Percentiles rank a stretch among this genome's conserved stretches.
These are phyloP conservation scores for Dryas octopetala DNA, from an alignment of 306 rosid species.

Conservation along the genomic window DNA sequence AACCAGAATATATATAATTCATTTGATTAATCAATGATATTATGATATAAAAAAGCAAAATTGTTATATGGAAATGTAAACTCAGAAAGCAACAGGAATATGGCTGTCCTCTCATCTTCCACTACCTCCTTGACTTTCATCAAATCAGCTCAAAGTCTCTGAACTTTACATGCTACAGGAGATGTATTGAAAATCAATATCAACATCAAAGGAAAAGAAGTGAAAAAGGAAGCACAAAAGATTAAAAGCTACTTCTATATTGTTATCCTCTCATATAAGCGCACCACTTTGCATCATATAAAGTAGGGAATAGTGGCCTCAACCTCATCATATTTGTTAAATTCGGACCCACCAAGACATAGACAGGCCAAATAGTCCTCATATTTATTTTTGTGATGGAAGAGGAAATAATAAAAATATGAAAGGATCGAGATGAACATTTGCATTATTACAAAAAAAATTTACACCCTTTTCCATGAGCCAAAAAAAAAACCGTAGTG, in stretches of 20 bases:
- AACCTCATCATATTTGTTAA: background rate
- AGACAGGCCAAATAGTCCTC: background rate
- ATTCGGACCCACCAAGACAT: background rate
- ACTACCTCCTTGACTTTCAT: background rate
- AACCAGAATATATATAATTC: background rate
- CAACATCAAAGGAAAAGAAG: background rate
- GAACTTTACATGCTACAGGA: background rate
- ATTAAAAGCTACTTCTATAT: background rate
- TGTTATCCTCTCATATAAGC: background rate
- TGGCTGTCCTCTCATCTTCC: slow-evolving; percentile 1
- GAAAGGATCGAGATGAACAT: too few species aligned
- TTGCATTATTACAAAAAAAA: too few species aligned
- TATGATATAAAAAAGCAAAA: background rate
- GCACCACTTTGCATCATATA: slow-evolving; percentile 4
- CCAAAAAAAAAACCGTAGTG: too few species aligned
- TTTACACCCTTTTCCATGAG: too few species aligned
- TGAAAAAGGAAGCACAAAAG: background rate
- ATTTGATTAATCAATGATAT: background rate
- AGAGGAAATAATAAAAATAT: too few species aligned
- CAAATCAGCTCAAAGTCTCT: background rate
- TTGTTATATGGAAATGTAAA: background rate
- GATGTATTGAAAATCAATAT: background rate
- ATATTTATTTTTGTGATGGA: too few species aligned
- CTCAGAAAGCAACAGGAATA: slow-evolving; percentile 2
- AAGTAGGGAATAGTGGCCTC: background rate